Evolutionary conservation across 257 asterid genomes (phyloP), one percentile per base, ranked within the genome.

Genomic region (Coffea eugenioides): DNA sequence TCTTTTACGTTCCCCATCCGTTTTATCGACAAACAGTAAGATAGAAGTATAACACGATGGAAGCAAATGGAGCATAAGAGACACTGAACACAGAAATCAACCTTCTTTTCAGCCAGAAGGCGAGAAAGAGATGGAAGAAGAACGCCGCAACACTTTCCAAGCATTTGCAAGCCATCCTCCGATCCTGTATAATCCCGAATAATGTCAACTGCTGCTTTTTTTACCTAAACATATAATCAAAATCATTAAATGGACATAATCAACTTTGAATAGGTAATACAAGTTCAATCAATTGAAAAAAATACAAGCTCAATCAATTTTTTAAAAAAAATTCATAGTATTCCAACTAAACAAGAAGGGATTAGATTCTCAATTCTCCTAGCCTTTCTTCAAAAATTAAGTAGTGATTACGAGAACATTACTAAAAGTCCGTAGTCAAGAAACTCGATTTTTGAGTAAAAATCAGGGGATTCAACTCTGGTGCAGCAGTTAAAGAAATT

Each of bases 171-270:
- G 69, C 97, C 98, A 82, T 94, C 98, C 73, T 94, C 99, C 18
- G 97, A 91, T 49, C 99, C 99, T 64, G 97, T 96, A 77, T 87
- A 96, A 85, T 96, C 97, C 71, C 99, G 93, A 84, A 94, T 89
- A 41, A 96, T 96, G 79, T 80, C 85, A 31, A 92, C 97, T 5
- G 98, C 98, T 39, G 90, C 91, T 64, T 91, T 94, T 86, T 84
- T 90, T 82, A 96, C 90, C 98, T 96, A 72, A 16, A 73, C 16
- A 67, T 18, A 77, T 51, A 79, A 61, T 39, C 2, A 61, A 76
- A 4, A 3, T 8, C 46, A 46, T 59, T 36, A 67, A 77, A 25
- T 25, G 1, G 59, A 74, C 15, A 25, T 11, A 36, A 70, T 27
- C 49, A 64, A 56, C 31, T 4, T 21, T 18, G 41, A 73, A 79